Conservation (phyloP, 208 protist genomes). For the Trypanosomatidae sp. region DNA sequence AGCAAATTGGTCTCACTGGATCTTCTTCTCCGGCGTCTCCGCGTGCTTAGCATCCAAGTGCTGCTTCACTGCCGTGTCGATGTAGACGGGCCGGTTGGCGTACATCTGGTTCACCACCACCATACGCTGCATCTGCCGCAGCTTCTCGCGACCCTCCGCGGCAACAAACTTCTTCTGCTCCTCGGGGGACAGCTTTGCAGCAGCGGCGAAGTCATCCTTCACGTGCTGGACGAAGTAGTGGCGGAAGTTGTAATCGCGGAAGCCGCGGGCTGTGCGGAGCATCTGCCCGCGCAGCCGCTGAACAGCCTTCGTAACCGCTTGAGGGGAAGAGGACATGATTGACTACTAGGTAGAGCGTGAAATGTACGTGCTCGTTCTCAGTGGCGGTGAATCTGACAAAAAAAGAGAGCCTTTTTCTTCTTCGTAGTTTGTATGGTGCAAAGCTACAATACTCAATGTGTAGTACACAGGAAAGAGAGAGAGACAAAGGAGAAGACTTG, state of each 20-base stretch:
- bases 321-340: not conserved
- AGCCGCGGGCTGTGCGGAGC: conserved; percentile 54
- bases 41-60: not conserved
- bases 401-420: too few species aligned
- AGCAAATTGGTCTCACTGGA: too few species aligned
- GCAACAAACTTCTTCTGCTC: conserved; percentile 58
- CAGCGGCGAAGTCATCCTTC: conserved; percentile 68
- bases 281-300: conserved; percentile 48
- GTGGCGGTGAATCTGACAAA: too few species aligned
- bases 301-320: conserved; percentile 26
- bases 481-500: too few species aligned
- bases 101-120: conserved; percentile 84
- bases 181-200: conserved; percentile 57
- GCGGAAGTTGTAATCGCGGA: conserved; percentile 91
- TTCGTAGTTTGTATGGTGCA: too few species aligned
- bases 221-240: conserved; percentile 84
- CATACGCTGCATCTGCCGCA: conserved; percentile 87
- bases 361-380: too few species aligned
- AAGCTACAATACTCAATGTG: too few species aligned
- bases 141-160: conserved; percentile 51
- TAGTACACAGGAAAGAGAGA: too few species aligned
- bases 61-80: conserved; percentile 40
- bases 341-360: too few species aligned
- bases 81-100: conserved; percentile 54
- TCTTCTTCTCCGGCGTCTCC: too few species aligned